Evolutionary conservation across 2,329 filamentous ascomycete genomes (phyloP).

Genomic region (Beauveria sp.): DNA sequence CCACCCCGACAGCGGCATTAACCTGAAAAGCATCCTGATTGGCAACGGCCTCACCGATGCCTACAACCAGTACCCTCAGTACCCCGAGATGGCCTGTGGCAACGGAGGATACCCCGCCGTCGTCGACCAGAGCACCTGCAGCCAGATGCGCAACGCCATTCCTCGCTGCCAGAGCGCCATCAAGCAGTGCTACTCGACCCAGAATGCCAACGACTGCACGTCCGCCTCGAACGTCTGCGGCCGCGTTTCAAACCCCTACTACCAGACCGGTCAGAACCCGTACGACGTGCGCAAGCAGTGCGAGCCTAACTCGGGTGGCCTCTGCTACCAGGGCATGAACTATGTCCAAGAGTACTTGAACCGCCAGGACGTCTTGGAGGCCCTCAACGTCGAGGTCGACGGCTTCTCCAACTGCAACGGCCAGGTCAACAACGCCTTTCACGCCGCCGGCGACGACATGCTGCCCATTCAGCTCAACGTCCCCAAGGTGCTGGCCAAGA

Average conservation of each 20-base stretch:
- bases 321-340: slow-evolving; percentile 88
- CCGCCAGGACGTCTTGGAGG: slow-evolving; percentile 72
- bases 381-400: slow-evolving; percentile 81
- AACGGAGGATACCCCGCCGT: slow-evolving; percentile 90
- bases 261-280: slow-evolving; percentile 33
- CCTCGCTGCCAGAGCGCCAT: slow-evolving; percentile 86
- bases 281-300: slow-evolving; percentile 92
- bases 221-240: slow-evolving; percentile 97
- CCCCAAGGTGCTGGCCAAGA: slow-evolving; percentile 65
- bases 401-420: slow-evolving; percentile 96
- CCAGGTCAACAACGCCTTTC: slow-evolving; percentile 96
- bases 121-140: slow-evolving; percentile 67
- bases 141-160: slow-evolving; percentile 85
- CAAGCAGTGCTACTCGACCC: slow-evolving; percentile 81
- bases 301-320: slow-evolving; percentile 63
- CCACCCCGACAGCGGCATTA: slow-evolving; percentile 96
- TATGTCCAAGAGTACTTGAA: slow-evolving; percentile 88
- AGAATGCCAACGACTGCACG: slow-evolving; percentile 87
- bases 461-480: slow-evolving; percentile 92
- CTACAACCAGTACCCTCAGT: slow-evolving; percentile 88
- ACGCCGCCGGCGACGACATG: slow-evolving; percentile 98
- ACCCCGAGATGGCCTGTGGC: slow-evolving; percentile 96
- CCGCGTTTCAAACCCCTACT: slow-evolving; percentile 17
- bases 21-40: slow-evolving; percentile 90
- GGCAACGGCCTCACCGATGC: slow-evolving; percentile 95